Evolutionary conservation across 306 rosid genomes (phyloP).

Genomic region (Medicago lupulina): DNA sequence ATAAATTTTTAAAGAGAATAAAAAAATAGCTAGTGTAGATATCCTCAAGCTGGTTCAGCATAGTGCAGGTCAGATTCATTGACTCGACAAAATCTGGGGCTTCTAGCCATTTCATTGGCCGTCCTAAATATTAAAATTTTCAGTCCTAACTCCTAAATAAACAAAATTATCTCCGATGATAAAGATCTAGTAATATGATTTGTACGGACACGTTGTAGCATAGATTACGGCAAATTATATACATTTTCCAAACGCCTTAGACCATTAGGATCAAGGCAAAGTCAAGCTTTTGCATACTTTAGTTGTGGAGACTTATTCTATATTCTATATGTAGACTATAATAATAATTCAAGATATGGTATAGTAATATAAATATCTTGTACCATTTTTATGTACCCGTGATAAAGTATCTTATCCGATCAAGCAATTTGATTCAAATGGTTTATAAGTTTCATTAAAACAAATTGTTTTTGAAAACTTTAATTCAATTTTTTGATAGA

Average conservation of each 20-base stretch:
- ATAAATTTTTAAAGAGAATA: neutral
- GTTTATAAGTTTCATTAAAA: no score
- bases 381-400: neutral
- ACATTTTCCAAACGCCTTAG: slow-evolving; percentile 2
- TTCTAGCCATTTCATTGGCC: neutral
- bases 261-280: neutral
- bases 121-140: neutral
- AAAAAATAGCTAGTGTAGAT: neutral
- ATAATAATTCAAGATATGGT: slow-evolving; percentile 9
- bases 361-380: neutral
- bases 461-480: no score
- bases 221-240: neutral
- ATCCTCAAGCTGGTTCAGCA: neutral
- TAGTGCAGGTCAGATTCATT: slow-evolving; percentile 35
- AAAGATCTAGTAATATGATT: slow-evolving; percentile 26
- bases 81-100: slow-evolving; percentile 40
- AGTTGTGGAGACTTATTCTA: neutral
- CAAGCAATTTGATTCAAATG: no score
- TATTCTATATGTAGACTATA: no score
- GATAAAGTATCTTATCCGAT: neutral
- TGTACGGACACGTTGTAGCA: slow-evolving; percentile 58
- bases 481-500: no score
- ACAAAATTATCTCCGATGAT: slow-evolving; percentile 40
- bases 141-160: slow-evolving; percentile 24
- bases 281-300: slow-evolving; percentile 40